Conservation (phyloP, 2,329 filamentous ascomycete species). For the Aureobasidium subglaciale region DNA sequence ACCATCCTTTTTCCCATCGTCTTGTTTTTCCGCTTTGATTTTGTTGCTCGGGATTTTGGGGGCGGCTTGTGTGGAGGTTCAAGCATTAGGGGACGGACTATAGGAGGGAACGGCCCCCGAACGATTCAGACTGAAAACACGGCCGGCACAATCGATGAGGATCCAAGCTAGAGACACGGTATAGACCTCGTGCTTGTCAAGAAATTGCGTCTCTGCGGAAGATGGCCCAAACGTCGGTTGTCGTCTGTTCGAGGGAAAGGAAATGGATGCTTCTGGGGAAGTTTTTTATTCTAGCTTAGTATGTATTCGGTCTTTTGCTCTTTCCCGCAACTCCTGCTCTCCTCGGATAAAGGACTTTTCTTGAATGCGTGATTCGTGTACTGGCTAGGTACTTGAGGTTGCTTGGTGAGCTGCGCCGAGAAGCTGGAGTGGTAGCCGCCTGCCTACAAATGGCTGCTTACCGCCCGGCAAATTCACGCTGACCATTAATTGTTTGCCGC, state of each 20-base stretch:
- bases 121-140: slow-evolving; percentile 9
- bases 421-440: too few species aligned
- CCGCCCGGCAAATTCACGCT: slow-evolving; percentile 7
- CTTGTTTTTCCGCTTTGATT: slow-evolving; percentile 9
- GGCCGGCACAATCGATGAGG: background rate
- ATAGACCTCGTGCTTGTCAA: background rate
- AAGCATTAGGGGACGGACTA: slow-evolving; percentile 10
- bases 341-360: background rate
- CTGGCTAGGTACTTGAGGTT: background rate
- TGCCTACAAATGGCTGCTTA: background rate
- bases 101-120: slow-evolving; percentile 1
- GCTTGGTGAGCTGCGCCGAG: background rate
- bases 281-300: slow-evolving; percentile 1
- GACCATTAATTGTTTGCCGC: slow-evolving; percentile 14
- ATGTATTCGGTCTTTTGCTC: background rate
- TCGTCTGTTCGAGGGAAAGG: background rate
- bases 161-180: background rate
- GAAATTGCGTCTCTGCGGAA: background rate
- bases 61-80: slow-evolving; percentile 19
- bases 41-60: slow-evolving; percentile 13
- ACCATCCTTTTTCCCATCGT: background rate
- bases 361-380: background rate
- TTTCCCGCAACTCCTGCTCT: background rate
- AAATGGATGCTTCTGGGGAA: slow-evolving; percentile 1
- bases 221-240: background rate